A percentile compares a stretch with the other conserved stretches of the same genome.
Evolutionary conservation across 1,284 basidiomycete species (phyloP).

Genomic region (Malassezia restricta): DNA sequence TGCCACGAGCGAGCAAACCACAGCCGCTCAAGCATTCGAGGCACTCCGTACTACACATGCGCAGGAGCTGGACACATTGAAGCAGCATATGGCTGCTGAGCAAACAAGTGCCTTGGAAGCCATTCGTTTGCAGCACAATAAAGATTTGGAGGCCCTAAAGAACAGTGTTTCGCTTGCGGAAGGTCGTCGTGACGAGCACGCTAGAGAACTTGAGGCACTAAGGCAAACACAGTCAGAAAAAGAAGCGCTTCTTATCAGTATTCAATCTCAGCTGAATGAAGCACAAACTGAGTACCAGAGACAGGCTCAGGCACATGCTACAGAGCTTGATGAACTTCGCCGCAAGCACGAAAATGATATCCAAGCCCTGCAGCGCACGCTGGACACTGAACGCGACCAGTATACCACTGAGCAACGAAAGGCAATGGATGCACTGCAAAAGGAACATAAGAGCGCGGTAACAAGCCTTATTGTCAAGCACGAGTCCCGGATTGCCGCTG

Average conservation of each 20-base stretch:
- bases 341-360: constrained; percentile 6
- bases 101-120: too few species aligned
- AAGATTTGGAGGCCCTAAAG: too few species aligned
- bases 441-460: constrained; percentile 16
- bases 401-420: constrained; percentile 18
- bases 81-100: neutral
- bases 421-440: constrained; percentile 11
- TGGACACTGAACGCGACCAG: neutral
- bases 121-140: too few species aligned
- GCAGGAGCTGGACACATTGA: constrained; percentile 10
- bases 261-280: neutral
- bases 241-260: neutral
- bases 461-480: constrained; percentile 17
- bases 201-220: neutral
- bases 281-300: neutral
- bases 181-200: neutral
- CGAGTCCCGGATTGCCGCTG: constrained; percentile 15
- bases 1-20: neutral
- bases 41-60: constrained; percentile 1
- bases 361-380: neutral
- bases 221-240: neutral
- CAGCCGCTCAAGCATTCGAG: neutral
- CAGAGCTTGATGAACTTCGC: constrained; percentile 4
- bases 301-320: neutral
- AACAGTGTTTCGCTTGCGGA: neutral